Conservation (phyloP, 208 protist species). For the Crithidia brevicula region DNA sequence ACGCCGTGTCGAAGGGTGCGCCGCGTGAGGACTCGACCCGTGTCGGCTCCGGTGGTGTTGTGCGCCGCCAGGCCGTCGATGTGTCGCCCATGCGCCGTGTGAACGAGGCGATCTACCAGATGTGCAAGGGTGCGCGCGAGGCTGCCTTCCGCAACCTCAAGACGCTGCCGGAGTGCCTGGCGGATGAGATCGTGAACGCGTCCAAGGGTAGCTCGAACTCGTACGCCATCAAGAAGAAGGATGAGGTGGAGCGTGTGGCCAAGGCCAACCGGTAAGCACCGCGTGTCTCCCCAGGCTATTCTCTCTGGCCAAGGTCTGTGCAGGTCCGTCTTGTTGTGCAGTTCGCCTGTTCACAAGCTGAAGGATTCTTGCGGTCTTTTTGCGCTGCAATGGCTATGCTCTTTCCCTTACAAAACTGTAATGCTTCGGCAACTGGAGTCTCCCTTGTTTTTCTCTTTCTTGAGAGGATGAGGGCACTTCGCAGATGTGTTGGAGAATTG, state of each 20-base stretch:
- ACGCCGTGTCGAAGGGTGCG: slow-evolving; percentile 98
- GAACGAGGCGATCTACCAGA: slow-evolving; percentile 98
- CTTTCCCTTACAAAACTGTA: no score
- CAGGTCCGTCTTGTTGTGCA: background rate
- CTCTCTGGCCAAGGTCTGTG: background rate
- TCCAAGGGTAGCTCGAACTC: slow-evolving; percentile 98
- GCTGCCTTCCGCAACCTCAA: slow-evolving; percentile 99
- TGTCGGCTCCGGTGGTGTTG: slow-evolving; percentile 99
- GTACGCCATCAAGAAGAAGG: slow-evolving; percentile 99
- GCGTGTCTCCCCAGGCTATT: background rate
- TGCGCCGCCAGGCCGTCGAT: slow-evolving; percentile 99
- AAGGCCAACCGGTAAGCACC: slow-evolving; percentile 99
- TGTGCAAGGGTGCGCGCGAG: slow-evolving; percentile 98
- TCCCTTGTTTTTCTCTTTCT: no score
- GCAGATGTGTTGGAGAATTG: no score
- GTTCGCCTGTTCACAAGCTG: background rate
- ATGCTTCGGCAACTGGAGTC: no score
- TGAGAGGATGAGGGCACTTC: no score
- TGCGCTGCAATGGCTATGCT: no score
- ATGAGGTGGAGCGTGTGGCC: slow-evolving; percentile 99
- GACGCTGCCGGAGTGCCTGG: slow-evolving; percentile 99
- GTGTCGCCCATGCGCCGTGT: slow-evolving; percentile 99
- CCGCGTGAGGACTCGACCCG: slow-evolving; percentile 99
- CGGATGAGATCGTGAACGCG: slow-evolving; percentile 99
- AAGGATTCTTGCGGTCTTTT: background rate